Percentiles rank a stretch among this genome's conserved stretches.
phyloP scores from a whole-genome alignment of 2,329 filamentous ascomycete genomes.

The Xylaria sp. region DNA sequence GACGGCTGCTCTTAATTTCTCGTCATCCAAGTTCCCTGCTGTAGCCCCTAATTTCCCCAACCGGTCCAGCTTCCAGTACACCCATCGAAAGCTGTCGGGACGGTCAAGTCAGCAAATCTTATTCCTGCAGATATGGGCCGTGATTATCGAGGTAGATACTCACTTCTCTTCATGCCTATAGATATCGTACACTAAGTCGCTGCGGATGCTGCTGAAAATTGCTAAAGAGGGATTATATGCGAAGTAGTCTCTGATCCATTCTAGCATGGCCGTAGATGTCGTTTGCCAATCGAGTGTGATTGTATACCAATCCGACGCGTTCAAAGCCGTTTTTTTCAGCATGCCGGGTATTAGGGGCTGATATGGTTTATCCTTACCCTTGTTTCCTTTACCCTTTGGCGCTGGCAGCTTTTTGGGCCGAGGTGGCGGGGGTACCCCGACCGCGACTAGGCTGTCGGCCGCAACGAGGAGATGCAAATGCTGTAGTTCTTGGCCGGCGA shows the following conservation, averaged over 20 bases:
- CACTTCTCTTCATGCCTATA: background rate
- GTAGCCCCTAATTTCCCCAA: background rate
- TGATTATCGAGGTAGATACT: background rate
- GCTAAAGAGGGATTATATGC: slow-evolving; percentile 5
- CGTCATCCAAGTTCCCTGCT: background rate
- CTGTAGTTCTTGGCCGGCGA: slow-evolving; percentile 4
- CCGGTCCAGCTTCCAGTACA: slow-evolving; percentile 12
- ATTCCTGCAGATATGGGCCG: background rate
- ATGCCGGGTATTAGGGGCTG: background rate
- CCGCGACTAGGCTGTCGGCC: background rate
- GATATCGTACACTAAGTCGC: background rate
- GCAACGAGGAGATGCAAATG: slow-evolving; percentile 31
- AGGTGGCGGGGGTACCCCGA: slow-evolving; percentile 1
- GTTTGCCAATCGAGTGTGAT: background rate
- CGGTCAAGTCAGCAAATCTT: background rate
- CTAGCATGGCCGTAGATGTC: background rate
- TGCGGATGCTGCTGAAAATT: background rate
- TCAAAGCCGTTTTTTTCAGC: background rate
- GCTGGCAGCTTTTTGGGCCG: background rate
- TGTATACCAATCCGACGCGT: slow-evolving; percentile 3
- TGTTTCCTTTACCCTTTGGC: background rate
- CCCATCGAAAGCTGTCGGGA: slow-evolving; percentile 21
- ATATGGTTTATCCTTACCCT: background rate
- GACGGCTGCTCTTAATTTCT: background rate
- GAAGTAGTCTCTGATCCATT: slow-evolving; percentile 25